Percentiles rank a stretch among this genome's conserved stretches.
phyloP scores from a whole-genome alignment of 768 basidiomycete species.

The Suillus variegatus region DNA sequence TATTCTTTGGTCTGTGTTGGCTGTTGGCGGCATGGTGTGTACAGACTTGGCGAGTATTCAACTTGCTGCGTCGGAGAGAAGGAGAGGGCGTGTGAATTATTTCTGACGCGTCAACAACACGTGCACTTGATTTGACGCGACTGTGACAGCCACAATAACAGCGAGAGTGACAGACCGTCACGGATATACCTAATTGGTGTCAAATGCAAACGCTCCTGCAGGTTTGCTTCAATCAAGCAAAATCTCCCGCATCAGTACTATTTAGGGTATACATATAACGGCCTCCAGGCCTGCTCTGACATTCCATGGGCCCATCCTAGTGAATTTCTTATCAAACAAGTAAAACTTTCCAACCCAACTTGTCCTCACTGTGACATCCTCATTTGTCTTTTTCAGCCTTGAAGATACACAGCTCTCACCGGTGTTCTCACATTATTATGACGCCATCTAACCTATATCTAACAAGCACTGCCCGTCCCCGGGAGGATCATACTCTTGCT shows the following conservation, averaged over 20 bases:
- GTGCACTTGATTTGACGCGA: slow-evolving; percentile 21
- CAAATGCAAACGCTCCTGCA: slow-evolving; percentile 4
- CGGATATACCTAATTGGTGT: not conserved
- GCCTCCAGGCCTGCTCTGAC: not conserved
- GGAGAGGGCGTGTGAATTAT: slow-evolving; percentile 23
- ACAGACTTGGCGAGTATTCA: not conserved
- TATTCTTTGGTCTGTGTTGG: slow-evolving; percentile 44
- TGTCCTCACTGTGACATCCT: not conserved
- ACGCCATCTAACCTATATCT: not conserved
- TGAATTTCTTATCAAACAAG: slow-evolving; percentile 1
- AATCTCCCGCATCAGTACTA: not conserved
- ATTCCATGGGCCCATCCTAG: not conserved
- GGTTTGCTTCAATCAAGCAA: slow-evolving; percentile 9
- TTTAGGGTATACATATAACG: not conserved
- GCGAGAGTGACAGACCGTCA: not conserved
- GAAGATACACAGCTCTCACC: not conserved
- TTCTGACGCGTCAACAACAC: slow-evolving; percentile 28
- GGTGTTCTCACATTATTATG: not conserved
- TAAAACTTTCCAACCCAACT: not conserved
- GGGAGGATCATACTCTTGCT: not conserved
- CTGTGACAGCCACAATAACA: slow-evolving; percentile 1
- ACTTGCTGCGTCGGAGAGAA: not conserved
- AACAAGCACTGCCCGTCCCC: not conserved
- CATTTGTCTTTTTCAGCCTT: not conserved
- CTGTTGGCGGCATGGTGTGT: slow-evolving; percentile 25